Base-by-base conservation (phyloP, 495 filamentous ascomycete genomes). In the Talaromyces ruber region DNA sequence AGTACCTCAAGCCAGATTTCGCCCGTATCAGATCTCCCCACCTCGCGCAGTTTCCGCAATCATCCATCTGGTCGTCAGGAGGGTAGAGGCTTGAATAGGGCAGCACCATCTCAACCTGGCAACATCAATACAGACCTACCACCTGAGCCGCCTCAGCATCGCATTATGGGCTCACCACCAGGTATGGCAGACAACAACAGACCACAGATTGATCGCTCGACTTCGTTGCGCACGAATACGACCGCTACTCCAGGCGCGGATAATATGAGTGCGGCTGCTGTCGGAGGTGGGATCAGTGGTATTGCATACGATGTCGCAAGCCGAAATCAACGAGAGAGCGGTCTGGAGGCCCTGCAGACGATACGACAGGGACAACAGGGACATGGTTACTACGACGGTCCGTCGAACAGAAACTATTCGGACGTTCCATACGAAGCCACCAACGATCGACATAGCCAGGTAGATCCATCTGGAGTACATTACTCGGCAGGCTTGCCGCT, bases 251-350 rank as follows among this genome's bases (percentile, higher is more conserved):
- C 89, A 4, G 87, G 88, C 9, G 81, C 83, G 39, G 90, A 92
- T 72, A 92, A 93, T 68, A 82, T 91, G 59, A 83, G 89, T 52
- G 83, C 86, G 26, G 72, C 78, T 47, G 89, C 89, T 12, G 82
- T 81, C 53, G 90, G 90, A 59, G 90, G 90, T 29, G 90, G 90
- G 26, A 88, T 93, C 70, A 82, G 88, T 18, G 89, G 88, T 26
- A 86, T 93, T 60, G 89, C 90, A 54, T 75, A 86, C 64, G 89
- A 82, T 55, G 84, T 92, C 61, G 90, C 89, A 5, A 89, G 89
- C 60, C 81, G 80, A 29, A 84, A 91, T 73, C 81, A 86, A 64
- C 76, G 89, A 62, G 82, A 90, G 64, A 90, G 88, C 73, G 90
- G 88, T 14, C 62, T 89, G 55, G 82, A 92, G 65, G 88, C 89